phyloP scores from a whole-genome alignment of 352 stramenopile species.

The Phytopythium sindhum region DNA sequence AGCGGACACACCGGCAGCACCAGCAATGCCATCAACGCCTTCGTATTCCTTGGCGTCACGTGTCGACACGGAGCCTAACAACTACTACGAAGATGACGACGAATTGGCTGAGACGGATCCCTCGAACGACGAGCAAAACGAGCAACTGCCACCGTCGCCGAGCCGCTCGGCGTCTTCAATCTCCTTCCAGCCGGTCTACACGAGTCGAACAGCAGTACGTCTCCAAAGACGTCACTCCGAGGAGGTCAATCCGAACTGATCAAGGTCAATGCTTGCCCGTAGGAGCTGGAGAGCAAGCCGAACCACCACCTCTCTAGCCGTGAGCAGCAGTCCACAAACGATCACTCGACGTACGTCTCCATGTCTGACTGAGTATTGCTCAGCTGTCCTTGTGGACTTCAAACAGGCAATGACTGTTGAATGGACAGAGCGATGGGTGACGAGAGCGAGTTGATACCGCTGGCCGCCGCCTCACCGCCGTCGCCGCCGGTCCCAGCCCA shows the following conservation, averaged over 20 bases:
- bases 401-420: not conserved
- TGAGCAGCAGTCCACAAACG: not conserved
- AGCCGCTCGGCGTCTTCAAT: not conserved
- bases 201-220: not conserved
- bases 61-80: not conserved
- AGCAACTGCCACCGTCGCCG: not conserved
- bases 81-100: not conserved
- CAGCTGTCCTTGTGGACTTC: not conserved
- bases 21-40: not conserved
- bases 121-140: not conserved
- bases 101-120: not conserved
- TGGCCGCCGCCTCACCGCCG: conserved; percentile 11
- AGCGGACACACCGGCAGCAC: conserved; percentile 8
- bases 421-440: not conserved
- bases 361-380: not conserved
- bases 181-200: not conserved
- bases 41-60: not conserved
- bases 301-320: not conserved
- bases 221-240: not conserved
- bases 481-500: conserved; percentile 4
- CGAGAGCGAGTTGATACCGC: conserved; percentile 45
- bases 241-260: not conserved
- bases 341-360: not conserved
- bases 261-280: not conserved
- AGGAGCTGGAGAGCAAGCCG: not conserved